Base-by-base conservation (phyloP, 257 asterid species). In the Solanum pennellii region DNA sequence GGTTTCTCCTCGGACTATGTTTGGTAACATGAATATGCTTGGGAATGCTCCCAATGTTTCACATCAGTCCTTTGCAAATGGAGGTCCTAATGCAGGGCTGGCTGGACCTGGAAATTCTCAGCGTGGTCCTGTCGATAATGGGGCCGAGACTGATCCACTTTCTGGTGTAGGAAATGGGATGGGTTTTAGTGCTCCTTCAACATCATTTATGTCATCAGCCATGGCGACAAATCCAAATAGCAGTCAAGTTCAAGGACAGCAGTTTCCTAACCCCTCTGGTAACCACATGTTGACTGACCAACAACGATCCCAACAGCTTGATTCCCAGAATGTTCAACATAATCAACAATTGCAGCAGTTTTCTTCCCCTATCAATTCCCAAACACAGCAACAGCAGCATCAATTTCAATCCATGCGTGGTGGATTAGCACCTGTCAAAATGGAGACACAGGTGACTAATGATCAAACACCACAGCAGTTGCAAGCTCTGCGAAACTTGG, bases 341-440 rank as follows among this genome's bases (percentile, higher is more conserved):
- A 93, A 91, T 88, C 94, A 91, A 89, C 98, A 91, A 86, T 45
- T 93, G 86, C 95, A 89, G 86, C 97, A 94, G 88, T 93, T 93
- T 90, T 88, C 92, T 47, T 86, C 90, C 31, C 95, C 95, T 35
- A 88, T 86, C 89, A 90, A 87, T 89, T 42, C 92, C 59, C 97
- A 91, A 82, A 93, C 60, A 31, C 89, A 47, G n/a, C 88, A 49
- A 84, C 95, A 90, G 91, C 92, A 91, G 87, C 98, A 92, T 87
- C 95, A 91, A 68, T 93, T 89, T 89, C 98, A 94, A 84, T 89
- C 92, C 9, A 89, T 92, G 89, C 89, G 92, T 66, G 89, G 88
- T 90, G 95, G 93, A 87, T 86, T 92, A 87, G 93, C 93, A 5
- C 79, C 92, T 25, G 94, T 93, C 84, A 95, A 92, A 91, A 56